Conservation (phyloP, 2,329 filamentous ascomycete genomes). For the Fusarium fracticaudum region DNA sequence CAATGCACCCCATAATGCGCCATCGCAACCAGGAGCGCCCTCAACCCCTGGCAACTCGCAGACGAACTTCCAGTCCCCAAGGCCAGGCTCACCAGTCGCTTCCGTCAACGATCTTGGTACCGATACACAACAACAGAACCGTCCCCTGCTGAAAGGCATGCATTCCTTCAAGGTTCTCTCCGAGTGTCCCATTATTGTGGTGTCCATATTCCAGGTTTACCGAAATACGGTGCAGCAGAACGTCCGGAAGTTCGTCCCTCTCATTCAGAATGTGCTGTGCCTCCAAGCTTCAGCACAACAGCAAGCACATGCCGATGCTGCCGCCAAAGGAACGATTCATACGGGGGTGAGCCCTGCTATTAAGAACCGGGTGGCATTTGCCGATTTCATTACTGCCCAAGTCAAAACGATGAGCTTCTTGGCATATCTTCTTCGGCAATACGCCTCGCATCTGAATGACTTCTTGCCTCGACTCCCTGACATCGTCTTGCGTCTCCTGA, state of each 20-base stretch:
- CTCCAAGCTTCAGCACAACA: conserved; percentile 93
- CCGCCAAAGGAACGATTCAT: conserved; percentile 81
- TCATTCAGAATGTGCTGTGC: conserved; percentile 90
- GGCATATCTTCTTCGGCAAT: conserved; percentile 89
- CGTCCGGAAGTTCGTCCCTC: conserved; percentile 89
- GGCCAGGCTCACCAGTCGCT: conserved; percentile 88
- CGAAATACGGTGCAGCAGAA: conserved; percentile 81
- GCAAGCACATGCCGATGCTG: conserved; percentile 88
- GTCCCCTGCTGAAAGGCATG: conserved; percentile 90
- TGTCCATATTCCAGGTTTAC: conserved; percentile 97
- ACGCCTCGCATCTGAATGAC: conserved; percentile 85
- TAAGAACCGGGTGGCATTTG: conserved; percentile 92
- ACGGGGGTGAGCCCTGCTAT: conserved; percentile 94
- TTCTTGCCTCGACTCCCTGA: conserved; percentile 87
- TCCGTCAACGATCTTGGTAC: conserved; percentile 82
- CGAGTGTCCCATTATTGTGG: conserved; percentile 98
- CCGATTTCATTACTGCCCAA: conserved; percentile 96
- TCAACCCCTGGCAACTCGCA: conserved; percentile 73
- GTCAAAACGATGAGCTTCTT: conserved; percentile 99
- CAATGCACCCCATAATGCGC: conserved; percentile 68
- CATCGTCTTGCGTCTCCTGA: conserved; percentile 88
- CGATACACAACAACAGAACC: conserved; percentile 82
- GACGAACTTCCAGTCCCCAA: conserved; percentile 84
- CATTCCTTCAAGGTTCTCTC: conserved; percentile 98
- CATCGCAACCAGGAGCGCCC: conserved; percentile 65